Conservation (phyloP, 331 rosid species). For the Telfairia occidentalis region DNA sequence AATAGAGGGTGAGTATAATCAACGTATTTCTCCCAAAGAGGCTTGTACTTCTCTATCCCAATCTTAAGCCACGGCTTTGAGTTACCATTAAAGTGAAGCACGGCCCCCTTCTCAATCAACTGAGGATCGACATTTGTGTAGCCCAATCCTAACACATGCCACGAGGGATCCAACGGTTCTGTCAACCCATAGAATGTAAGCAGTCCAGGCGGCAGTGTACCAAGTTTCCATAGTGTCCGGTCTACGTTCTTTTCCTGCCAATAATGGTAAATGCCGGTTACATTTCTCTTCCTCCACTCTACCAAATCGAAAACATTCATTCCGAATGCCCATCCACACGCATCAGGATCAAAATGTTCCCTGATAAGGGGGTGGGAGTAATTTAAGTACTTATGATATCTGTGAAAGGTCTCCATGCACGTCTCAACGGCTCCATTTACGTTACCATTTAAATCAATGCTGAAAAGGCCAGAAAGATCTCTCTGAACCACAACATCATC, state of each 20-base stretch:
- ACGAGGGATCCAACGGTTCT: slow-evolving; percentile 64
- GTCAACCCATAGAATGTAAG: slow-evolving; percentile 87
- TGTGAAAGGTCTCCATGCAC: slow-evolving; percentile 93
- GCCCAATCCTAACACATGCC: slow-evolving; percentile 90
- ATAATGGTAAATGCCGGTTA: slow-evolving; percentile 83
- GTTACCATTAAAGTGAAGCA: slow-evolving; percentile 83
- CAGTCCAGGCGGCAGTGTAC: slow-evolving; percentile 87
- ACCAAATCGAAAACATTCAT: slow-evolving; percentile 90
- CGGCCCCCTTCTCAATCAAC: slow-evolving; percentile 78
- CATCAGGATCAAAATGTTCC: slow-evolving; percentile 85
- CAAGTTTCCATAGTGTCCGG: slow-evolving; percentile 87
- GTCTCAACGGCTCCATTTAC: slow-evolving; percentile 96
- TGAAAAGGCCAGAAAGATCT: slow-evolving; percentile 70
- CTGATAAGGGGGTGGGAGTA: slow-evolving; percentile 84
- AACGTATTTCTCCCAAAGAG: slow-evolving; percentile 72
- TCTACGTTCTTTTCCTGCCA: slow-evolving; percentile 93
- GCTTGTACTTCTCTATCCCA: slow-evolving; percentile 90
- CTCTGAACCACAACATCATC: slow-evolving; percentile 86
- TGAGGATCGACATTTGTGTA: slow-evolving; percentile 76
- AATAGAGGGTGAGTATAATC: slow-evolving; percentile 61
- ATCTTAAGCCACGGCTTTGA: slow-evolving; percentile 97
- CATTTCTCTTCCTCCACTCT: slow-evolving; percentile 82
- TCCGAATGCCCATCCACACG: slow-evolving; percentile 96
- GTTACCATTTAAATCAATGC: slow-evolving; percentile 58
- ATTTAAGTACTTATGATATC: slow-evolving; percentile 86